phyloP scores from a whole-genome alignment of 2,329 filamentous ascomycete species.

The Monilinia fructicola region DNA sequence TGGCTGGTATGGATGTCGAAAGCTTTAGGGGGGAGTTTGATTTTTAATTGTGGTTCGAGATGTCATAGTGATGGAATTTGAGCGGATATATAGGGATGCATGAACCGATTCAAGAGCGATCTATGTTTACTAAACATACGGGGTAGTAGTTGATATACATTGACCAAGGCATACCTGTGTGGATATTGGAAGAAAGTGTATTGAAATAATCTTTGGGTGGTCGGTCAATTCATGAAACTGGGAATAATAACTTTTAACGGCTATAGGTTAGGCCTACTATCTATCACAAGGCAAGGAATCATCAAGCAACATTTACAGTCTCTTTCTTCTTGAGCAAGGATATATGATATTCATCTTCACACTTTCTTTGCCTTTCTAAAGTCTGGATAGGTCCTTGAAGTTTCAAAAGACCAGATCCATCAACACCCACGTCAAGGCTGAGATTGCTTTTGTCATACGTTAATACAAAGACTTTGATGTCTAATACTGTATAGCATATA shows the following conservation, averaged over 20 bases:
- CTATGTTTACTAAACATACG: not conserved
- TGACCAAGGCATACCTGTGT: not conserved
- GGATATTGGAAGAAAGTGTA: not conserved
- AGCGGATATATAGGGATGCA: not conserved
- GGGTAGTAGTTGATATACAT: not conserved
- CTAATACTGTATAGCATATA: too few species aligned
- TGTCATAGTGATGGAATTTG: not conserved
- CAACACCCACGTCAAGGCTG: not conserved
- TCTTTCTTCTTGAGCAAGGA: not conserved
- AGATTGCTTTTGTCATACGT: not conserved
- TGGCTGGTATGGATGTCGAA: slow-evolving; percentile 87
- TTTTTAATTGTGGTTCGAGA: slow-evolving; percentile 52
- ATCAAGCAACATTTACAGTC: not conserved
- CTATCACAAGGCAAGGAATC: not conserved
- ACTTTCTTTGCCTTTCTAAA: not conserved
- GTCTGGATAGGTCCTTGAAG: not conserved
- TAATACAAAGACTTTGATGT: too few species aligned
- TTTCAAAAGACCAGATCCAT: not conserved
- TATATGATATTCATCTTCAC: not conserved
- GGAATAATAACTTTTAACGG: slow-evolving; percentile 4
- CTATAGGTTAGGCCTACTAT: not conserved
- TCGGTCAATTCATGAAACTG: not conserved
- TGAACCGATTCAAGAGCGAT: not conserved
- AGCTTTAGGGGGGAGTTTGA: slow-evolving; percentile 88
- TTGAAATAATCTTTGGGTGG: not conserved